phyloP scores from a whole-genome alignment of 169 alveolate species.

The Eimeria praecox region DNA sequence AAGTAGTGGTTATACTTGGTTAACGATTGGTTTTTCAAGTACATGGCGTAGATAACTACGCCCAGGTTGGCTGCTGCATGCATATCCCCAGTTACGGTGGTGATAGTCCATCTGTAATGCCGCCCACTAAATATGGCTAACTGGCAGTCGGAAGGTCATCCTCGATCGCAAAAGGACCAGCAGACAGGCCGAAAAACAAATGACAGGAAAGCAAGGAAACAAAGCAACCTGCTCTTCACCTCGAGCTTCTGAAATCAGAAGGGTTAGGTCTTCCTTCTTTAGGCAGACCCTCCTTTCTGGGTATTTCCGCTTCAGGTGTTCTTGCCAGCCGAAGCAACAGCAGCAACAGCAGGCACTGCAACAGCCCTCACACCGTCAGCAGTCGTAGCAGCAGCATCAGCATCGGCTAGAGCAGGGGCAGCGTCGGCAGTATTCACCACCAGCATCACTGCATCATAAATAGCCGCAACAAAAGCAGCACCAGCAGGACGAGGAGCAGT shows the following conservation, averaged over 20 bases:
- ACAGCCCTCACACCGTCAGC: neutral
- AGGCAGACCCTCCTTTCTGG: neutral
- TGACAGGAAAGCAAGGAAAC: neutral
- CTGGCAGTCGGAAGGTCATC: neutral
- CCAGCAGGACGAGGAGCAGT: neutral
- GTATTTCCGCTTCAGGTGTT: neutral
- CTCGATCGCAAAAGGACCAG: neutral
- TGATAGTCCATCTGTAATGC: too few relatives aligned
- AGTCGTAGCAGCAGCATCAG: neutral
- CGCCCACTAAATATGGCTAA: too few relatives aligned
- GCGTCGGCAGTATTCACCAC: neutral
- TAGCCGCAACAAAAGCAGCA: slow-evolving; percentile 3
- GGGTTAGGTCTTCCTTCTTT: neutral
- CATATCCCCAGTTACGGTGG: too few relatives aligned
- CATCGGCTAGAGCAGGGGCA: neutral
- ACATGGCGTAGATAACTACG: too few relatives aligned
- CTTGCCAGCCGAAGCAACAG: neutral
- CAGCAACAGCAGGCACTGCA: neutral
- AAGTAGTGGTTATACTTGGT: neutral
- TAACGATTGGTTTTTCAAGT: neutral
- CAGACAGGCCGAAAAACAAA: neutral
- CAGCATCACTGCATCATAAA: neutral
- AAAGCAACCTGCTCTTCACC: neutral
- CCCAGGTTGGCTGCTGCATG: too few relatives aligned
- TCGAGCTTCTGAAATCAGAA: neutral